These are phyloP conservation scores for Dothistroma pini DNA, from an alignment of 2,329 filamentous ascomycete genomes.

Conservation along the genomic window DNA sequence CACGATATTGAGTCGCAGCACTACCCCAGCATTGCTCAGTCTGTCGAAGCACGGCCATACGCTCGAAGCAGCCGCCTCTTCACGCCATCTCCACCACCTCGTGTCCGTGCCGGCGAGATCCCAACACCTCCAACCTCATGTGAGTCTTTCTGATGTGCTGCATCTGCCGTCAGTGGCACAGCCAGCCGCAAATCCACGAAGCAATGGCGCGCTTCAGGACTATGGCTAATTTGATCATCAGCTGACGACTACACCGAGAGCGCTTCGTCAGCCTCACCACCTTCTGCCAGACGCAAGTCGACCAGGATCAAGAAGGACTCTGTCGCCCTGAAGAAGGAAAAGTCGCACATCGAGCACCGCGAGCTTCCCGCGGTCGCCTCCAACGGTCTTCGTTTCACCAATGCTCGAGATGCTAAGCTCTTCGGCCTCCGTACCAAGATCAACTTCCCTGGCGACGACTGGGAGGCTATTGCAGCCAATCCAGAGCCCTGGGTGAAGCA, in stretches of 20 bases:
- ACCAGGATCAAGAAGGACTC: not conserved
- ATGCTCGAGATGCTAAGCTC: not conserved
- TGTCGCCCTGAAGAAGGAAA: not conserved
- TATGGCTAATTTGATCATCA: not conserved
- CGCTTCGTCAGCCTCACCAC: not conserved
- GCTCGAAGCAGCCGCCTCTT: not conserved
- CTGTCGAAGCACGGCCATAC: not conserved
- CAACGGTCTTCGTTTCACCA: slow-evolving; percentile 4
- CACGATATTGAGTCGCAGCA: not conserved
- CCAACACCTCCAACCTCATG: not conserved
- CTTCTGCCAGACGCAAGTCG: not conserved
- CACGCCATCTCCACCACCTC: not conserved
- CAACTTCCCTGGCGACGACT: not conserved
- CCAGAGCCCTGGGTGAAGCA: not conserved
- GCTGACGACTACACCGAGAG: not conserved
- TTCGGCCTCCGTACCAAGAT: not conserved
- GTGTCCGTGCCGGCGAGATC: not conserved
- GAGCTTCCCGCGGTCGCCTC: not conserved
- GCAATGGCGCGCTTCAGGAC: too few species aligned
- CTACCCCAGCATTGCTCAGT: not conserved
- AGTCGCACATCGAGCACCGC: not conserved
- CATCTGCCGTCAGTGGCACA: not conserved
- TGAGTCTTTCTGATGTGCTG: not conserved
- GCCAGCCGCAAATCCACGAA: not conserved
- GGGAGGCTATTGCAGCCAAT: not conserved